A percentile compares a stretch with the other conserved stretches of the same genome.
Conservation (phyloP, 1,139 yeast species). For the Suhomyces guaymorum region DNA sequence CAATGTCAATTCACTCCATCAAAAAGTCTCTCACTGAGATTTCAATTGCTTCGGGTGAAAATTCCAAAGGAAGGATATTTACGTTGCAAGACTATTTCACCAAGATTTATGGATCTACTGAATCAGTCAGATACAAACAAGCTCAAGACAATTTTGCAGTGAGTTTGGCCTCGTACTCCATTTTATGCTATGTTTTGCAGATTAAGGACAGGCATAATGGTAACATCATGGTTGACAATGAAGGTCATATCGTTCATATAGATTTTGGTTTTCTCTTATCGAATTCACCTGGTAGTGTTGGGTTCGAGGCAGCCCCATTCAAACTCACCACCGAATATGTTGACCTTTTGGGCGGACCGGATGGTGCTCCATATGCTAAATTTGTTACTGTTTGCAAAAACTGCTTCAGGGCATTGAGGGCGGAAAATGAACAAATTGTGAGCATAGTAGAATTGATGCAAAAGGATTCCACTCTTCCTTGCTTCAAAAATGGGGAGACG, state of each 20-base stretch:
- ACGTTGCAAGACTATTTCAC: slow-evolving; percentile 75
- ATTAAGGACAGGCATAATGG: slow-evolving; percentile 97
- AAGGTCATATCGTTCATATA: slow-evolving; percentile 93
- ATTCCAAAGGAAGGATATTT: slow-evolving; percentile 66
- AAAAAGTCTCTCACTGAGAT: slow-evolving; percentile 85
- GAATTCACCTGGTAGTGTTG: slow-evolving; percentile 94
- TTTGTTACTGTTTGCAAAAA: slow-evolving; percentile 66
- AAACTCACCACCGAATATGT: slow-evolving; percentile 86
- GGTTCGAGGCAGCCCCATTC: slow-evolving; percentile 97
- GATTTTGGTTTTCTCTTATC: slow-evolving; percentile 93
- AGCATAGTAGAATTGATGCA: slow-evolving; percentile 92
- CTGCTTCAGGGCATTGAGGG: slow-evolving; percentile 72
- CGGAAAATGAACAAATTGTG: slow-evolving; percentile 69
- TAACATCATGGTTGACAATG: slow-evolving; percentile 88
- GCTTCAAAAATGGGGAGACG: slow-evolving; percentile 83
- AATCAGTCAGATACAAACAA: slow-evolving; percentile 51
- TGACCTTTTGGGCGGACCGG: slow-evolving; percentile 79
- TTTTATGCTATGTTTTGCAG: slow-evolving; percentile 84
- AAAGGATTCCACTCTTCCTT: slow-evolving; percentile 83
- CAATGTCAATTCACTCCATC: slow-evolving; percentile 88
- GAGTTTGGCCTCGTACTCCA: slow-evolving; percentile 86
- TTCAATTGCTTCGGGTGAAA: slow-evolving; percentile 64
- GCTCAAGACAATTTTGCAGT: slow-evolving; percentile 84
- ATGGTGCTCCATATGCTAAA: slow-evolving; percentile 55
- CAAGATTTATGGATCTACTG: slow-evolving; percentile 66